Evolutionary conservation across 192 early-diverging fungal species (phyloP), one percentile per base, ranked within the genome.

Genomic region (Dissophora globulifera): DNA sequence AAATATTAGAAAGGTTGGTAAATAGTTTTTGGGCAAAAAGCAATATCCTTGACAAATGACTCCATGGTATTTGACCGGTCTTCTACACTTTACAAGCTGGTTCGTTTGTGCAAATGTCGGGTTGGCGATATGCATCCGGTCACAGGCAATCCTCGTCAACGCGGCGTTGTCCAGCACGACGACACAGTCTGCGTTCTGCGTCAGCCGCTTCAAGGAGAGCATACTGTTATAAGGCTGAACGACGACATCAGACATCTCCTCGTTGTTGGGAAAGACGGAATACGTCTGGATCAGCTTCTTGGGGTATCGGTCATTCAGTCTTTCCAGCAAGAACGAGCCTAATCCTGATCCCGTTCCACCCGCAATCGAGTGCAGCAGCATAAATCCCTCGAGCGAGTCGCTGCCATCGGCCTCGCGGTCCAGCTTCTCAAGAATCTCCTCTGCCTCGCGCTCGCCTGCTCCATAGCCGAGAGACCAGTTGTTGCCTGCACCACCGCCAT

Each of bases 201-300:
- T 93, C 69, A 99, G 79, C 50, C 97, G 79, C 82, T 96, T 97
- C 65, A 98, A 81, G 59, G 89, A 91, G 57, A 99, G 79, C 82
- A 99, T 87, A 17, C 93, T 94, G 82, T 99, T 99, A 71, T 99
- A 99, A 15, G 97, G 97, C 78, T 99, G 97, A 35, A 99, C 96
- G 27, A 99, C 95, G 20, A 97, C 93, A 72, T 98, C 96, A 9
- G 95, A 95, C 40, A 89, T 88, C 60, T 96, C 93, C 40, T 93
- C 92, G 70, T 89, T 92, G 76, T 99, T 99, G 12, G 97, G 96
- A 75, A 99, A 99, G 19, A 99, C 97, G 7, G 94, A 95, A 66
- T 99, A 99, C 15, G 97, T 98, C 68, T 98, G 96, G 50, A 98
- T 89, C 27, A 99, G 80, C 83, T 99, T 99, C 63, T 98, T 98